Conservation (phyloP, 148 eudicot species). For the Vaccinium macrocarpon region DNA sequence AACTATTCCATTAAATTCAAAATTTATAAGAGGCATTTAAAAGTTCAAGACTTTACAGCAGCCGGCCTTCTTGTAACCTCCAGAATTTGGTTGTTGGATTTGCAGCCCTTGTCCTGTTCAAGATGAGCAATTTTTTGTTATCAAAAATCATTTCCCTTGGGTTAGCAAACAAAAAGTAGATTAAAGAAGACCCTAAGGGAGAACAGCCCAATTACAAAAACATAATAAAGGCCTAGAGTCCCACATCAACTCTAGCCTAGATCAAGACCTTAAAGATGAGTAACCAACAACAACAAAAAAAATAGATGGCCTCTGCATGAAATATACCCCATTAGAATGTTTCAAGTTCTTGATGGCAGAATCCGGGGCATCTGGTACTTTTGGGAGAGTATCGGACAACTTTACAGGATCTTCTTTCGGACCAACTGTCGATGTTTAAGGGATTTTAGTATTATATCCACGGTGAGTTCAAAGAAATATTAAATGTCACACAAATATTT, state of each 20-base stretch:
- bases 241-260: too few relatives aligned
- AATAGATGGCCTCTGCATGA: background rate
- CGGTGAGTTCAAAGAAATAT: background rate
- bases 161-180: too few relatives aligned
- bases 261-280: too few relatives aligned
- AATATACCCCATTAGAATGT: background rate
- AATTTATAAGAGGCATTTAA: background rate
- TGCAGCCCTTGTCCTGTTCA: slow-evolving; percentile 11
- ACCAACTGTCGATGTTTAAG: background rate
- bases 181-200: too few relatives aligned
- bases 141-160: background rate
- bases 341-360: background rate
- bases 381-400: background rate
- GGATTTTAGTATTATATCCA: background rate
- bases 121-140: background rate
- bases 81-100: slow-evolving; percentile 1
- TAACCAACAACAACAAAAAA: too few relatives aligned
- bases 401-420: slow-evolving; percentile 9
- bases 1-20: background rate
- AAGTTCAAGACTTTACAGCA: slow-evolving; percentile 12
- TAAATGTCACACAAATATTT: background rate
- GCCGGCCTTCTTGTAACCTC: slow-evolving; percentile 25
- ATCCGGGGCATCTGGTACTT: slow-evolving; percentile 9
- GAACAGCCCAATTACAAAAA: too few relatives aligned
- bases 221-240: too few relatives aligned